Evolutionary conservation across 345 rosid genomes (phyloP).

Genomic region (Leavenworthia alabamica): DNA sequence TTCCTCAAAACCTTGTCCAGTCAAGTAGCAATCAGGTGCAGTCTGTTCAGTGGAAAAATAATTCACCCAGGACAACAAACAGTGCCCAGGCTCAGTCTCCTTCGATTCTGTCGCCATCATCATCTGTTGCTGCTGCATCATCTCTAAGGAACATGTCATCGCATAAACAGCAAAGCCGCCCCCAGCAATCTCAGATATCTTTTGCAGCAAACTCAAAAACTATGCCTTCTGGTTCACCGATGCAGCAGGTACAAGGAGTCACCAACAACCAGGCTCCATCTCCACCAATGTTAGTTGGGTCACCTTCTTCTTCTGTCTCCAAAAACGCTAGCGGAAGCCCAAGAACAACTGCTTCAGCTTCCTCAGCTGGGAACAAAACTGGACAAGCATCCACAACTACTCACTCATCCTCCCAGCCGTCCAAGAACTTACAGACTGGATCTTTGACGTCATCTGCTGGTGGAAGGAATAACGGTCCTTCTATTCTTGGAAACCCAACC

Average conservation of each 20-base stretch:
- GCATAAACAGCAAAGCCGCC: constrained; percentile 69
- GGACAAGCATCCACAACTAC: constrained; percentile 52
- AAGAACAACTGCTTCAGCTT: constrained; percentile 50
- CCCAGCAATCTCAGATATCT: constrained; percentile 61
- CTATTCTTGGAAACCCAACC: constrained; percentile 59
- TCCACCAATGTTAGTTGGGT: constrained; percentile 60
- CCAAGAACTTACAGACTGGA: constrained; percentile 53
- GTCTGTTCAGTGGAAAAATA: constrained; percentile 78
- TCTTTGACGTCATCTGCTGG: too few relatives aligned
- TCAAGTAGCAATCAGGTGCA: constrained; percentile 51
- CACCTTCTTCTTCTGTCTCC: constrained; percentile 82
- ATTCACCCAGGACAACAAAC: constrained; percentile 46
- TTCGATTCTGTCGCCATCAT: constrained; percentile 39
- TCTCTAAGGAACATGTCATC: constrained; percentile 44
- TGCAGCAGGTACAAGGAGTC: constrained; percentile 37
- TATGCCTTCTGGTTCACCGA: constrained; percentile 43
- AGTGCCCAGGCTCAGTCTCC: constrained; percentile 49
- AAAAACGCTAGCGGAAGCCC: constrained; percentile 91
- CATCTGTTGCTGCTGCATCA: constrained; percentile 42
- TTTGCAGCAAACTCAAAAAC: constrained; percentile 68
- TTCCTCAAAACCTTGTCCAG: too few relatives aligned
- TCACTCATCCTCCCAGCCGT: constrained; percentile 57
- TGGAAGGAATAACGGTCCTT: too few relatives aligned
- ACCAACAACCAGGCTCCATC: constrained; percentile 51
- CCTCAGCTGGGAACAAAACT: too few relatives aligned